Percentiles rank a stretch among this genome's conserved stretches.
Evolutionary conservation across 805 yeast genomes (phyloP).

Genomic region (Kodamaea sagamina): DNA sequence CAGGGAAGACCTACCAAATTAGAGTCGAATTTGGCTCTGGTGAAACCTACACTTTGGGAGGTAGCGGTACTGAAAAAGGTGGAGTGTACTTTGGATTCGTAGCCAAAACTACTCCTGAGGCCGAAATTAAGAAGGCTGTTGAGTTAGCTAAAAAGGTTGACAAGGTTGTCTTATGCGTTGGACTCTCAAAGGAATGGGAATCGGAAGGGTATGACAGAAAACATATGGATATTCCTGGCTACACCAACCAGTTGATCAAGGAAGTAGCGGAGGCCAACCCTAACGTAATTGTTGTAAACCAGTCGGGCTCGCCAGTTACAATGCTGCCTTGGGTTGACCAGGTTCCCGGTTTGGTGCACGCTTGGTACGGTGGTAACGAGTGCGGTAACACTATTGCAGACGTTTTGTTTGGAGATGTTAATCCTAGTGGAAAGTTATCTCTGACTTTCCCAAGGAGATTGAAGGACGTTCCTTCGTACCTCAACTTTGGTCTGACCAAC

Average conservation of each 20-base stretch:
- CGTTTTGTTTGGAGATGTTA: slow-evolving; percentile 58
- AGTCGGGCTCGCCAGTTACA: slow-evolving; percentile 63
- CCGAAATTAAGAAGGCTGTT: slow-evolving; percentile 41
- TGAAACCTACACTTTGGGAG: slow-evolving; percentile 33
- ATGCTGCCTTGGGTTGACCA: slow-evolving; percentile 49
- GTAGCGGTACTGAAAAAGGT: slow-evolving; percentile 21
- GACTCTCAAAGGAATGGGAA: slow-evolving; percentile 58
- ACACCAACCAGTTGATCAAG: slow-evolving; percentile 45
- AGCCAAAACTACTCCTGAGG: slow-evolving; percentile 21
- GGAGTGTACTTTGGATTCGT: slow-evolving; percentile 30
- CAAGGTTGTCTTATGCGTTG: slow-evolving; percentile 53
- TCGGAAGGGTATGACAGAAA: slow-evolving; percentile 60
- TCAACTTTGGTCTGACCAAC: slow-evolving; percentile 51
- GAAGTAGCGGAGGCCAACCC: slow-evolving; percentile 49
- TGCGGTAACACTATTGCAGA: slow-evolving; percentile 61
- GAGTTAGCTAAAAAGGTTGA: slow-evolving; percentile 52
- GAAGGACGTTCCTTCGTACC: slow-evolving; percentile 58
- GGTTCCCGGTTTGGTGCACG: slow-evolving; percentile 49
- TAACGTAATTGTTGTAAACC: slow-evolving; percentile 55
- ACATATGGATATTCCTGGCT: slow-evolving; percentile 52
- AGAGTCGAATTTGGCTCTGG: slow-evolving; percentile 55
- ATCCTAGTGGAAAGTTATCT: slow-evolving; percentile 62
- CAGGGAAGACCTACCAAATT: slow-evolving; percentile 48
- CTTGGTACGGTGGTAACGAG: slow-evolving; percentile 62
- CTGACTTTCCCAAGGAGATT: slow-evolving; percentile 53